These are phyloP conservation scores for Yamadazyma endophytica DNA, from an alignment of 805 yeast genomes.

Conservation along the genomic window DNA sequence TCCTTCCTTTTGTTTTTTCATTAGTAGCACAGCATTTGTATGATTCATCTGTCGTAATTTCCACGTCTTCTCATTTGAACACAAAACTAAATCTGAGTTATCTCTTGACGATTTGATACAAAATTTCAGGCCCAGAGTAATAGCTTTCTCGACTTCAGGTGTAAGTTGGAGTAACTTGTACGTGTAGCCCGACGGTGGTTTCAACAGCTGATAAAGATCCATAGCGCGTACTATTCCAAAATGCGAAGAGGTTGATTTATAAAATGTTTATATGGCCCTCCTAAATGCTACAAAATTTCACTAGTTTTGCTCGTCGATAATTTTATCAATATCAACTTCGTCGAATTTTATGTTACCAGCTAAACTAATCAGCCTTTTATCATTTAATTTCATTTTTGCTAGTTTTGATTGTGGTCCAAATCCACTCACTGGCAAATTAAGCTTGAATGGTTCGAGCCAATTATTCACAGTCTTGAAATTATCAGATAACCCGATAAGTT, in stretches of 20 bases:
- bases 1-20: conserved; percentile 6
- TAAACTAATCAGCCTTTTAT: conserved; percentile 48
- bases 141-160: conserved; percentile 40
- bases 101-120: conserved; percentile 30
- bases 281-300: neutral
- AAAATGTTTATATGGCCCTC: neutral
- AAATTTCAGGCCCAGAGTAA: conserved; percentile 28
- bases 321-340: conserved; percentile 70
- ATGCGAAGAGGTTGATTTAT: neutral
- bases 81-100: conserved; percentile 47
- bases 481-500: conserved; percentile 59
- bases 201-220: conserved; percentile 4
- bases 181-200: conserved; percentile 12
- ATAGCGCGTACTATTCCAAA: no score
- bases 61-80: conserved; percentile 59
- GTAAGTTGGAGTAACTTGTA: conserved; percentile 52
- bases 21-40: conserved; percentile 72
- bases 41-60: conserved; percentile 75
- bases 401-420: conserved; percentile 71
- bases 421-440: conserved; percentile 68
- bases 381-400: conserved; percentile 55
- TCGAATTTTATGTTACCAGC: conserved; percentile 62
- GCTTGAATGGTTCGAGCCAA: conserved; percentile 67
- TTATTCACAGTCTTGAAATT: conserved; percentile 55
- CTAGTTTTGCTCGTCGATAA: conserved; percentile 63